A percentile compares a stretch with the other conserved stretches of the same genome.
Conservation (phyloP, 2,329 filamentous ascomycete species). For the Colletotrichum somersetense region DNA sequence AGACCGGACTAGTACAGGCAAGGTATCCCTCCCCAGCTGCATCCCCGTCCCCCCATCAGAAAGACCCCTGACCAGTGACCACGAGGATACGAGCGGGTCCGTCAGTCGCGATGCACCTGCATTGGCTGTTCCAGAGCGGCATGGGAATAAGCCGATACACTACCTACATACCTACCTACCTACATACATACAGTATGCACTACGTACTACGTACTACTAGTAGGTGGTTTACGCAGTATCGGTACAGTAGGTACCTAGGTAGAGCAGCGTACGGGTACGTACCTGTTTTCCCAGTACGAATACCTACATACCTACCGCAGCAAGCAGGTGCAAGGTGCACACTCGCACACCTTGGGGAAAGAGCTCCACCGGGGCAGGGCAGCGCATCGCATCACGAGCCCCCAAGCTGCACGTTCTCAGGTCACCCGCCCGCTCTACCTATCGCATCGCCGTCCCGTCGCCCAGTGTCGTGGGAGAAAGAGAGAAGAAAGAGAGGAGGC, state of each 20-base stretch:
- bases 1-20: slow-evolving; percentile 38
- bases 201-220: no score
- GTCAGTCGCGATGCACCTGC: slow-evolving; percentile 40
- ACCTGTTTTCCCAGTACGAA: not conserved
- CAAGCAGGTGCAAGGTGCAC: not conserved
- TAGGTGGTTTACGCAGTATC: no score
- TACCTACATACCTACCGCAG: not conserved
- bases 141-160: not conserved
- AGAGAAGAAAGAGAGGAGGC: not conserved
- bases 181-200: no score
- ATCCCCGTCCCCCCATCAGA: slow-evolving; percentile 29
- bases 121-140: slow-evolving; percentile 40
- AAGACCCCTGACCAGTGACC: slow-evolving; percentile 38
- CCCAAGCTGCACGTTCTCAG: slow-evolving; percentile 23
- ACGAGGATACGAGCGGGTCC: slow-evolving; percentile 39
- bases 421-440: slow-evolving; percentile 6
- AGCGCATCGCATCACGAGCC: slow-evolving; percentile 40
- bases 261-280: not conserved
- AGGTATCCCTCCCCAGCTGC: slow-evolving; percentile 36
- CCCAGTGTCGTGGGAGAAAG: not conserved
- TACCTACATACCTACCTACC: no score
- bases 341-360: slow-evolving; percentile 15
- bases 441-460: not conserved
- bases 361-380: slow-evolving; percentile 30
- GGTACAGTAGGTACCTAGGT: no score